Evolutionary conservation across 768 basidiomycete species (phyloP), one percentile per base, ranked within the genome.

Genomic region (Fomitopsis pulvina): DNA sequence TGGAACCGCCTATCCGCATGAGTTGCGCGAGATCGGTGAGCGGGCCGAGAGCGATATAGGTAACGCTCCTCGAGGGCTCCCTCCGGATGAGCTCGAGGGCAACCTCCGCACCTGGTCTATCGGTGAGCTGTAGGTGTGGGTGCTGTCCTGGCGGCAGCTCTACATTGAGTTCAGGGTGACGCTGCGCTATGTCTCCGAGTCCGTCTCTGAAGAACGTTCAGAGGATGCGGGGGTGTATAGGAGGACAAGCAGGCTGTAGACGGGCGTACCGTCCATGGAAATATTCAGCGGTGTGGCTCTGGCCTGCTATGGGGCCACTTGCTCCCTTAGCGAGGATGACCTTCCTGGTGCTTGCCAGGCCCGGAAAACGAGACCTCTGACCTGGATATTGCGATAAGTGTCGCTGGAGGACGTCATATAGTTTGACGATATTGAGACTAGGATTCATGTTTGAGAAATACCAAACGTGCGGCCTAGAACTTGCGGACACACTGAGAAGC

Each of bases 21-120:
- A 87, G 71, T 28, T 71, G 68, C 1, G 90, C 89, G 27, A 97
- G 73, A 58, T 86, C 92, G 10, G 92, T 94, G 47, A 89, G 73
- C 38, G 87, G 85, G 1, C 87, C 87, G 6, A 92, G 73, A 7
- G 74, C 79, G 51, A 92, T 72, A 55, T 89, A 91, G 11, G 85
- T 83, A 20, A 91, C 65, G 21, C 73, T 80, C 51, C 76, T 65
- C 18, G 75, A 55, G 2, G 80, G 76, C 26, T 70, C 63, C 1
- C 71, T 68, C 38, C 70, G 68, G 7, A 92, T 69, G 41, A 89
- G 68, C 12, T 78, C 72, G 2, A 81, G 62, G 4, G 73, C 72
- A 20, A 85, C 73, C 27, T 84, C 77, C 12, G 72, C 68, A 2
- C 73, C 81, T 32, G 80, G 63, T 53, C 63, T 65, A 37, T 69